phyloP scores from a whole-genome alignment of 1,139 yeast species.

The Pneumocystis canis region DNA sequence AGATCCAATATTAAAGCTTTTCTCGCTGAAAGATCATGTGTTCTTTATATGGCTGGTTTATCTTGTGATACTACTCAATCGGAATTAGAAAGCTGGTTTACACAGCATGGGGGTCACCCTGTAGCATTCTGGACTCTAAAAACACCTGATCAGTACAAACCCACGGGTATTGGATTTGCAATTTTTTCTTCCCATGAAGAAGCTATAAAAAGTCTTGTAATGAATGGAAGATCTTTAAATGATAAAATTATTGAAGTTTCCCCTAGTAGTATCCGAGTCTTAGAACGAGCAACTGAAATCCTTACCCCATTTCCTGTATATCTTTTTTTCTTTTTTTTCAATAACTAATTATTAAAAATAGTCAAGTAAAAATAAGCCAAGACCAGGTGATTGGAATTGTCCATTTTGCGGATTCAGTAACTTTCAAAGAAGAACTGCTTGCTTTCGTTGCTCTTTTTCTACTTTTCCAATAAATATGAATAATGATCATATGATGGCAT shows the following conservation, averaged over 20 bases:
- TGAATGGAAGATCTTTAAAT: constrained; percentile 66
- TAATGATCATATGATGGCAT: background rate
- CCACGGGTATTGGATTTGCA: constrained; percentile 62
- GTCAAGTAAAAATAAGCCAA: constrained; percentile 72
- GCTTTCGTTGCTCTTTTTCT: constrained; percentile 85
- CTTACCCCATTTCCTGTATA: constrained; percentile 57
- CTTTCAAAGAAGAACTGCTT: constrained; percentile 86
- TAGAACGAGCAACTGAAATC: constrained; percentile 70
- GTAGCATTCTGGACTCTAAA: constrained; percentile 81
- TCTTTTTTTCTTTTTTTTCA: background rate
- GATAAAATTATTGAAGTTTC: constrained; percentile 72
- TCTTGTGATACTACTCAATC: constrained; percentile 81
- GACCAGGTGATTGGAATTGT: constrained; percentile 98
- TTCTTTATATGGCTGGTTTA: constrained; percentile 61
- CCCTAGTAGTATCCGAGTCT: constrained; percentile 63
- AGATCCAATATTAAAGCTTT: constrained; percentile 57
- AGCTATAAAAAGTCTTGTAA: constrained; percentile 57
- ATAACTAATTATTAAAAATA: constrained; percentile 1
- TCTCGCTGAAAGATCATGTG: constrained; percentile 56
- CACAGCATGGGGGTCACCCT: constrained; percentile 74
- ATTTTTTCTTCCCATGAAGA: constrained; percentile 76
- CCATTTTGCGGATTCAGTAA: constrained; percentile 92
- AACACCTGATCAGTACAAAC: constrained; percentile 36
- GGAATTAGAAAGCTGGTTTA: constrained; percentile 82
- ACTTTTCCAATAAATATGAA: constrained; percentile 25